A percentile compares a stretch with the other conserved stretches of the same genome.
Evolutionary conservation across 768 basidiomycete species (phyloP).

Genomic region (Termitomyces sp.): DNA sequence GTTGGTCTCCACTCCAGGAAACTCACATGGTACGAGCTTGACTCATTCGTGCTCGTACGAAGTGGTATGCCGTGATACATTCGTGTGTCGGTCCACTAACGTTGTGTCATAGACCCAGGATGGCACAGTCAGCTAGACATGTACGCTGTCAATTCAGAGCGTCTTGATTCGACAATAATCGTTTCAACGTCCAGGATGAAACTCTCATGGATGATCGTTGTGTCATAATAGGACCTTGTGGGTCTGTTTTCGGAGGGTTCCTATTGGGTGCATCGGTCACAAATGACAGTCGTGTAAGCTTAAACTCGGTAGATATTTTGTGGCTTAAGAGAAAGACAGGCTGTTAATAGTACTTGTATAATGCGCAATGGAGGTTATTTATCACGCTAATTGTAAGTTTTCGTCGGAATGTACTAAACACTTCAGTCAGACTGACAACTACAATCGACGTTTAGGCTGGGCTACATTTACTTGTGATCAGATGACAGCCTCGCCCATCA

Average conservation of each 20-base stretch:
- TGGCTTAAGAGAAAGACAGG: neutral
- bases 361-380: neutral
- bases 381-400: neutral
- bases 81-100: neutral
- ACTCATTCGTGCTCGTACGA: slow-evolving; percentile 10
- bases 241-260: neutral
- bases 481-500: neutral
- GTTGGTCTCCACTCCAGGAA: slow-evolving; percentile 26
- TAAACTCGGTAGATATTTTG: too few species aligned
- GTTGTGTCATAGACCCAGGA: neutral
- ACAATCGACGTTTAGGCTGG: neutral
- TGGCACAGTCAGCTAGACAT: neutral
- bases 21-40: slow-evolving; percentile 13
- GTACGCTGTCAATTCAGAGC: neutral
- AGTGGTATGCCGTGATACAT: slow-evolving; percentile 7
- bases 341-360: neutral
- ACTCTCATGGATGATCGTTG: neutral
- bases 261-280: neutral
- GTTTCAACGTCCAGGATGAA: neutral
- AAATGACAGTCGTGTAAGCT: neutral
- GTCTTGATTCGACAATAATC: neutral
- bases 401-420: too few species aligned
- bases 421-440: too few species aligned
- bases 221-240: neutral
- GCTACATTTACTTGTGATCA: neutral